Conservation (phyloP, 495 filamentous ascomycete species). For the Lophium mytilinum region DNA sequence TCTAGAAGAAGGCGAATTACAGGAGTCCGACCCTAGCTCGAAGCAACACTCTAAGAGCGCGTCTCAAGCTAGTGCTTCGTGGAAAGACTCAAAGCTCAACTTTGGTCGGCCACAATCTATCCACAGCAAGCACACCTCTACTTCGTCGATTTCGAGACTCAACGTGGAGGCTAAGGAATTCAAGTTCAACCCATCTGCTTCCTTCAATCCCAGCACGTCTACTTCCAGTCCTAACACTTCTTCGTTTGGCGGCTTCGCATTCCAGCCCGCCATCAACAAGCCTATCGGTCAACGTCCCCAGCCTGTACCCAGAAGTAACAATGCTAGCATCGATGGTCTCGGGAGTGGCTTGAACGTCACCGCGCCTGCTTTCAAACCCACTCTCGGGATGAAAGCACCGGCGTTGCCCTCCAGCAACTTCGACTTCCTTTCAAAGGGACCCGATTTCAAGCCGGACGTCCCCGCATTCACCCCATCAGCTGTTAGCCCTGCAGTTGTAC, state of each 20-base stretch:
- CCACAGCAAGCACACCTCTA: slow-evolving; percentile 49
- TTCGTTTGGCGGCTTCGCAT: slow-evolving; percentile 46
- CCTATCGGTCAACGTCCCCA: not conserved
- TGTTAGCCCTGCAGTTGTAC: not conserved
- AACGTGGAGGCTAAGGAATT: slow-evolving; percentile 88
- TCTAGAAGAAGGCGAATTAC: slow-evolving; percentile 10
- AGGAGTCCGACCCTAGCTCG: slow-evolving; percentile 5
- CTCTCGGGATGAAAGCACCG: slow-evolving; percentile 6
- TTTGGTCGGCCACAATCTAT: slow-evolving; percentile 21
- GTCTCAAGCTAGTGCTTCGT: slow-evolving; percentile 41
- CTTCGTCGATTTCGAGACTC: slow-evolving; percentile 62
- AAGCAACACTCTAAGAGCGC: slow-evolving; percentile 20
- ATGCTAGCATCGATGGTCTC: slow-evolving; percentile 22
- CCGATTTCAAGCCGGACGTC: slow-evolving; percentile 72
- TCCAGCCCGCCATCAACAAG: slow-evolving; percentile 39
- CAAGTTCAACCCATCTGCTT: slow-evolving; percentile 61
- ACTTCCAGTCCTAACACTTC: slow-evolving; percentile 43
- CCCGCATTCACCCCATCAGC: slow-evolving; percentile 62
- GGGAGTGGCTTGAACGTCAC: slow-evolving; percentile 51
- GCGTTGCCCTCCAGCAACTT: slow-evolving; percentile 48
- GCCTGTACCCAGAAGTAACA: slow-evolving; percentile 8
- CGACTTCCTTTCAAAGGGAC: slow-evolving; percentile 59
- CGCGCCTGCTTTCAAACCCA: slow-evolving; percentile 42
- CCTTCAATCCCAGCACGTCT: slow-evolving; percentile 51
- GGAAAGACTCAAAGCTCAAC: slow-evolving; percentile 37